phyloP scores from a whole-genome alignment of 192 early-diverging fungal genomes.

The Backusella sp. region DNA sequence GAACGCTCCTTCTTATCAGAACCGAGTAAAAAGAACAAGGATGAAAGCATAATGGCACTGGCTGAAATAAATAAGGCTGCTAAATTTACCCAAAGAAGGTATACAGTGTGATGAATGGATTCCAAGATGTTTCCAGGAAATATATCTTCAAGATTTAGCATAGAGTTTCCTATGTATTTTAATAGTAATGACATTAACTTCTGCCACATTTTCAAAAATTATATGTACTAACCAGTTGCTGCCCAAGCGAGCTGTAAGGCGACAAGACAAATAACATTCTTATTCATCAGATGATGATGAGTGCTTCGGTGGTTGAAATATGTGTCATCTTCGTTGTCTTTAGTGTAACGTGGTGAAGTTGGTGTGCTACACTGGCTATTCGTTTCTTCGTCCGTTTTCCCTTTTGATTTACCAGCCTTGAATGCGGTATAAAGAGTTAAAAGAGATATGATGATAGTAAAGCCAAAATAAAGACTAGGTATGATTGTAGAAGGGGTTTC shows the following conservation, averaged over 20 bases:
- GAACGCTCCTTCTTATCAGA: background rate
- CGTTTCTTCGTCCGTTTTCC: background rate
- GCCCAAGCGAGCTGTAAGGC: background rate
- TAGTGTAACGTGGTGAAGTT: conserved; percentile 7
- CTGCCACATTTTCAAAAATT: background rate
- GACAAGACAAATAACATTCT: background rate
- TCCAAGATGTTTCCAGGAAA: background rate
- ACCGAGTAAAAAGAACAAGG: background rate
- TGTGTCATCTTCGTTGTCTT: background rate
- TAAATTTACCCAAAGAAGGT: background rate
- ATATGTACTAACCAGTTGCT: background rate
- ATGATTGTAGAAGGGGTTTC: background rate
- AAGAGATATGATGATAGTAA: background rate
- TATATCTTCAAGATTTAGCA: background rate
- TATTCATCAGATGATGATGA: conserved; percentile 1
- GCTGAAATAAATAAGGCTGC: background rate
- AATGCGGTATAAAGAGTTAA: background rate
- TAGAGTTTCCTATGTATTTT: background rate
- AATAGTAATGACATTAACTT: background rate
- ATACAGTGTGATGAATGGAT: background rate
- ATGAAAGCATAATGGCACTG: background rate
- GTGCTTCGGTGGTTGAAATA: background rate
- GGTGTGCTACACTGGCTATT: background rate
- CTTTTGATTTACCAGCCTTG: background rate
- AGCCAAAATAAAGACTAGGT: background rate